These are phyloP conservation scores for Symbiodinium natans DNA, from an alignment of 73 alveolate genomes.

Conservation along the genomic window DNA sequence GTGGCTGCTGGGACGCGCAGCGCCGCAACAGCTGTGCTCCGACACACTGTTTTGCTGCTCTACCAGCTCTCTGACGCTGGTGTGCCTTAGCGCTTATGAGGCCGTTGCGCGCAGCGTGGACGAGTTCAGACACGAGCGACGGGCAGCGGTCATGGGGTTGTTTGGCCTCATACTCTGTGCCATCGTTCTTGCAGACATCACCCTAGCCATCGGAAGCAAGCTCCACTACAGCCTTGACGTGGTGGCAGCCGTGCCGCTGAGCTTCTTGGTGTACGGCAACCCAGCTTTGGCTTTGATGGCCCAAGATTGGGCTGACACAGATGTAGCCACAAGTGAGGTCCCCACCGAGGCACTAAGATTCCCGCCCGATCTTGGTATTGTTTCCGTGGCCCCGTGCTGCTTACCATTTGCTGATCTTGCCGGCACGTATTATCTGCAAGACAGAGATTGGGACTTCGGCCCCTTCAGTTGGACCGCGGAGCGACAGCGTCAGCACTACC, in stretches of 20 bases:
- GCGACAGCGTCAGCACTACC: constrained; percentile 30
- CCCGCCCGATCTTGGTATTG: constrained; percentile 59
- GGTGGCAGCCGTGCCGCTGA: constrained; percentile 41
- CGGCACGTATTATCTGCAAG: not conserved
- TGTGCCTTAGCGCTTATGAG: constrained; percentile 67
- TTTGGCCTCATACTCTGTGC: constrained; percentile 61
- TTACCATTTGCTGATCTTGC: constrained; percentile 46
- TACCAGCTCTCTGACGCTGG: constrained; percentile 38
- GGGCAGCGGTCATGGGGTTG: constrained; percentile 62
- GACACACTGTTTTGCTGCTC: constrained; percentile 89
- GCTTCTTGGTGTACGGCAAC: constrained; percentile 55
- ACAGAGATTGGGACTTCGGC: not conserved
- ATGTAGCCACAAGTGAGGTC: not conserved
- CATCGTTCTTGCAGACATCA: constrained; percentile 54
- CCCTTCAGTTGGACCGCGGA: not conserved
- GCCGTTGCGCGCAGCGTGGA: constrained; percentile 22
- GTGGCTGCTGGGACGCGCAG: constrained; percentile 88
- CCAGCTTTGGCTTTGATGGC: constrained; percentile 84
- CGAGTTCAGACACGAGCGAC: constrained; percentile 55
- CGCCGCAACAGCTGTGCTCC: constrained; percentile 89
- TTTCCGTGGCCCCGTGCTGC: constrained; percentile 66
- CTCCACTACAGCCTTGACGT: constrained; percentile 21
- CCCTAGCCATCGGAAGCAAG: constrained; percentile 47
- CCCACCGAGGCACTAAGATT: not conserved
- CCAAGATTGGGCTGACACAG: constrained; percentile 46